Conservation (phyloP, 257 asterid genomes). For the Nicotiana tomentosiformis region DNA sequence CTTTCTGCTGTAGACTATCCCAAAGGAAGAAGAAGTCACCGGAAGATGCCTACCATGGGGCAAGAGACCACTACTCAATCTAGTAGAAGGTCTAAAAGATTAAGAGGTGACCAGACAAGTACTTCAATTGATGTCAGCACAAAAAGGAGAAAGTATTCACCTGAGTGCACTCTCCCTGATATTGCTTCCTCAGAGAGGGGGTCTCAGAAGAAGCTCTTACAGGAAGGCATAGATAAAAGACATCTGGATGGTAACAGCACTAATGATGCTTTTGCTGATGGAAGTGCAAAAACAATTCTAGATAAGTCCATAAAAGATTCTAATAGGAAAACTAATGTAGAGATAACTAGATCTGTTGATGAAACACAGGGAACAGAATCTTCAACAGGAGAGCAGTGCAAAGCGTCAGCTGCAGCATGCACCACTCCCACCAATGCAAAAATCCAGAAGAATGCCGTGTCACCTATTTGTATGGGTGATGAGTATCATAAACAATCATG, state of each 20-base stretch:
- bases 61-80: constrained; percentile 22
- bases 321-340: constrained; percentile 19
- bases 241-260: constrained; percentile 15
- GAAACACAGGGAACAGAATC: constrained; percentile 30
- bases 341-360: constrained; percentile 17
- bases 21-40: constrained; percentile 29
- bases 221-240: background rate
- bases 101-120: constrained; percentile 16
- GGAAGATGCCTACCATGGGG: constrained; percentile 14
- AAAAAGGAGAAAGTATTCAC: constrained; percentile 5
- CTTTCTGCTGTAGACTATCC: constrained; percentile 18
- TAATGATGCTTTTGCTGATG: constrained; percentile 17
- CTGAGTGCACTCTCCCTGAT: background rate
- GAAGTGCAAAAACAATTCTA: constrained; percentile 9
- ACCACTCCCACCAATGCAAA: constrained; percentile 49
- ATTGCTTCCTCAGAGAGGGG: constrained; percentile 4
- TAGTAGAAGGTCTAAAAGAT: constrained; percentile 32
- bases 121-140: background rate
- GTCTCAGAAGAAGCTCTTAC: background rate
- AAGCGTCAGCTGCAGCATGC: constrained; percentile 28
- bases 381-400: constrained; percentile 29
- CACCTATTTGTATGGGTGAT: constrained; percentile 95
- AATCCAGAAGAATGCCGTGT: constrained; percentile 33
- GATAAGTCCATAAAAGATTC: constrained; percentile 17
- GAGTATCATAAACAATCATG: constrained; percentile 78